Base-by-base conservation (phyloP, 75 land plant genomes). In the Picea glauca region DNA sequence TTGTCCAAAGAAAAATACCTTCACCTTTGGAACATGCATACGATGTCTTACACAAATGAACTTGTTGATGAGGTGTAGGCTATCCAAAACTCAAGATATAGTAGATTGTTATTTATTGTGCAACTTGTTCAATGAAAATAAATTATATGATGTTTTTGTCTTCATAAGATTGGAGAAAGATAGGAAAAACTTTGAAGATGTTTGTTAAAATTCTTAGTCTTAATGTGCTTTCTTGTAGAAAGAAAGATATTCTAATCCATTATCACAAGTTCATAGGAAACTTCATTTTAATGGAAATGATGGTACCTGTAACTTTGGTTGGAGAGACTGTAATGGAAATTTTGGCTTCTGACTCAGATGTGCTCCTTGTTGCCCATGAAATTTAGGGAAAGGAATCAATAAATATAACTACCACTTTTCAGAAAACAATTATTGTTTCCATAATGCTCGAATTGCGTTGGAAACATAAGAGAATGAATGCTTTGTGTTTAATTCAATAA, bases 221-320 rank as follows among this genome's bases (percentile, higher is more conserved):
- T 31, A 23, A 20, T 17, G 32, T 15, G 59, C n/a, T 21, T 38
- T 32, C 21, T 62, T 43, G 50, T 0, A 59, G 8, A 35, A 23
- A 43, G 8, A 13, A n/a, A n/a, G n/a, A n/a, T 12, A 18, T 58
- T 60, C 21, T 13, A 15, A 40, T 79, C 4, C 58, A 14, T 54
- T n/a, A 13, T 43, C 18, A 9, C 1, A 46, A 18, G 13, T 35
- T 23, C 14, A 26, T 4, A 58, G 59, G 15, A 30, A 50, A 60
- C 18, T 46, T 58, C 33, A 68, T 54, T 68, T 73, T n/a, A 4
- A 15, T 30, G 33, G 20, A 21, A 58, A 33, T 5, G 31, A 35
- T 13, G 17, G 64, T 78, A 88, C 91, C n/a, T 93, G 95, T 75
- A 93, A 87, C 64, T 93, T 93, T 77, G 93, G 93, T 32, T 91